Percentiles rank a stretch among this genome's conserved stretches.
Evolutionary conservation across 163 green algal genomes (phyloP).

Genomic region (Volvox carteri): DNA sequence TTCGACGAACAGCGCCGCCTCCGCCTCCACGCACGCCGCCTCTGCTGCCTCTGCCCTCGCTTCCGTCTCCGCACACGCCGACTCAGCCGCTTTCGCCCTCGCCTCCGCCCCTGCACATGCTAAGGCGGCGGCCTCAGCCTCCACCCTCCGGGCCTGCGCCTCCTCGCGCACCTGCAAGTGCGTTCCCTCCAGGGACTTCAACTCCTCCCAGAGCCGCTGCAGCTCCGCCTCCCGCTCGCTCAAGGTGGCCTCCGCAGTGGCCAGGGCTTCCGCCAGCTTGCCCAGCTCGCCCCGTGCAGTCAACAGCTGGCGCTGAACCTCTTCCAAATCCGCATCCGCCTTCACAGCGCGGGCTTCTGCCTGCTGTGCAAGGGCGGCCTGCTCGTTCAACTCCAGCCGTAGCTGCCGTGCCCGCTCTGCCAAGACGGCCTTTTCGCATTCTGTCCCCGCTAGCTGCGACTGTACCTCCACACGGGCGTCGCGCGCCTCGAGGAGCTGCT

Average conservation of each 20-base stretch:
- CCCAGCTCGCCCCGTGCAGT: conserved; percentile 7
- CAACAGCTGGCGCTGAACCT: background rate
- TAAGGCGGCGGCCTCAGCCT: background rate
- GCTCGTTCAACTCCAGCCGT: background rate
- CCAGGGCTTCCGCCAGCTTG: background rate
- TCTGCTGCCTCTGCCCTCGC: background rate
- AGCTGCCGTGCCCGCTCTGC: background rate
- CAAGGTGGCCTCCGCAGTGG: background rate
- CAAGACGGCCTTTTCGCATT: background rate
- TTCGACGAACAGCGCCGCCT: conserved; percentile 8
- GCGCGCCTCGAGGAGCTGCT: background rate
- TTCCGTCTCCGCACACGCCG: background rate
- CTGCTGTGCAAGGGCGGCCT: background rate
- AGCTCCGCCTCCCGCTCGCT: background rate
- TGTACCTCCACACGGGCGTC: background rate
- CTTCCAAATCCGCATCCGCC: background rate
- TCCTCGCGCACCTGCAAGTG: background rate
- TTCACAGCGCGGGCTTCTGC: background rate
- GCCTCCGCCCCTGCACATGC: background rate
- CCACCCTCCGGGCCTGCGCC: background rate
- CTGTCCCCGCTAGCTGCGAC: background rate
- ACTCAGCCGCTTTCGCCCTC: no score
- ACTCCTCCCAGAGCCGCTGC: background rate
- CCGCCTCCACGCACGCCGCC: background rate
- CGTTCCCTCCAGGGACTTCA: background rate